Base-by-base conservation (phyloP, 345 rosid species). In the Triadica sebifera region DNA sequence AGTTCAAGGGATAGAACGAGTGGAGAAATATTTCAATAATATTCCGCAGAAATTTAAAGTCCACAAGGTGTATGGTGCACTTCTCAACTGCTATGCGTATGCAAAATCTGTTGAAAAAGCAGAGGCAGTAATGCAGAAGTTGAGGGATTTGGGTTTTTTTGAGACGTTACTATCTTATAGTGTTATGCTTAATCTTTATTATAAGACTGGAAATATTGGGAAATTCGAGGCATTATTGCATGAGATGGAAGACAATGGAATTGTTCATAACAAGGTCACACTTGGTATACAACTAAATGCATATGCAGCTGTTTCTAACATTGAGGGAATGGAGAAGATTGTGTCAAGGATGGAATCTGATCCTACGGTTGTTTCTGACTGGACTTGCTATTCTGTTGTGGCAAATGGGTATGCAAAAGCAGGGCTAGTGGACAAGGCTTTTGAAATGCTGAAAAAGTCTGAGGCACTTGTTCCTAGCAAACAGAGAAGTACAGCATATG, bases 11-110 rank as follows among this genome's bases (percentile, higher is more conserved):
- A 47, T 78, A 57, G 81, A 85, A 69, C 56, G 64, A 68, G 87
- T 80, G 6, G 85, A 84, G 67, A 79, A 73, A 19, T 84, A 52
- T 75, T 84, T 83, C 65, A 73, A 80, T 37, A 58, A 37, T 38
- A 9, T 84, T 62, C 80, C 87, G 10, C 37, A 47, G 41, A 52
- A 49, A 8, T 65, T 79, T 1, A 79, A 67, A 74, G 37, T 2
- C 6, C 58, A 52, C 45, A 56, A 62, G 58, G 74, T 73, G 56
- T 84, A 82, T 57, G 16, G 71, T 60, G 73, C 89, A 34, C 86
- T 87, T 57, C 81, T 87, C 19, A 75, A 74, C 56, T 82, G 89
- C 81, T 82, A 85, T 66, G 72, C 67, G 25, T 19, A 34, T 13
- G 74, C 12, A 37, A 65, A 77, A 38, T 74, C 65, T 22, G 74